Evolutionary conservation across 2,329 filamentous ascomycete species (phyloP), one percentile per base, ranked within the genome.

Genomic region (Iodosphaeria phyllophila): DNA sequence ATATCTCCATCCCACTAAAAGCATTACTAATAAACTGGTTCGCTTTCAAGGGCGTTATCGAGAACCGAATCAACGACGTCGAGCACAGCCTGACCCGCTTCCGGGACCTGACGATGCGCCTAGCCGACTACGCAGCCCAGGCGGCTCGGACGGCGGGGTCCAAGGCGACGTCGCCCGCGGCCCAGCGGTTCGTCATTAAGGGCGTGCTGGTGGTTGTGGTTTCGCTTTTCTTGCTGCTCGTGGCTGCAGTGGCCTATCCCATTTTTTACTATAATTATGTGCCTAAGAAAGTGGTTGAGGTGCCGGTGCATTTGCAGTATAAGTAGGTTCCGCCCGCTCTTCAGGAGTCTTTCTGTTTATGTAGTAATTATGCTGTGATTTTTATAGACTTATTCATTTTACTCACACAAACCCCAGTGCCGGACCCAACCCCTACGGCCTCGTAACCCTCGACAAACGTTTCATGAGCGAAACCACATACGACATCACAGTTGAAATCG

Each of bases 401-500:
- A 3, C 6, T 6, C 16, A 20, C 7, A 12, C 5, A 16, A 15
- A 17, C 5, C 16, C 13, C 28, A 64, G 58, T 22, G 53, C 54
- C 31, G 56, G 56, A 5, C 31, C 42, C n/a, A 56, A 67, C 30
- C 64, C 64, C 1, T 69, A 60, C 32, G 64, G 56, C 29, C 40
- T 66, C 24, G 46, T 54, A 8, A 46, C 54, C 14, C 49, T 70
- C 16, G 39, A 47, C 2, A 46, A 54, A 10, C 58, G 65, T 23
- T 53, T 89, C 32, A 68, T 75, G 35, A 57, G 68, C 11, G 60
- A 67, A 23, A 86, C 93, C 46, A 63, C 73, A 23, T 98, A 98
- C 57, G 83, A 95, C 46, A 64, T 98, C 20, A 61, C 65, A 5
- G 59, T 95, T 2, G 58, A 68, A 13, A 59, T 98, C 16, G 63